Base-by-base conservation (phyloP, 1,284 basidiomycete genomes). In the Malassezia dermatis region DNA sequence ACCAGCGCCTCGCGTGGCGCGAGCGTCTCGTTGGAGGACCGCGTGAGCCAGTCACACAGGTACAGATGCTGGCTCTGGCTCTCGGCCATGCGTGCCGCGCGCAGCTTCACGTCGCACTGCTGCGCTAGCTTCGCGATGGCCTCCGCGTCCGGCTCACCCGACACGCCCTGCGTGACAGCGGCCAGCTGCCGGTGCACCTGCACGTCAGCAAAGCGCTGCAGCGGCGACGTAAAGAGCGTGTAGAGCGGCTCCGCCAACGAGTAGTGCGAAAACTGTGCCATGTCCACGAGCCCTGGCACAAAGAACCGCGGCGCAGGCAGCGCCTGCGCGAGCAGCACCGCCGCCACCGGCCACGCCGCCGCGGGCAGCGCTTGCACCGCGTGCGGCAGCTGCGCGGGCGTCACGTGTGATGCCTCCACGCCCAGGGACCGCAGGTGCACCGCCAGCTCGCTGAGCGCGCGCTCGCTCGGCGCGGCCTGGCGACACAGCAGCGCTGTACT, bases 251-350 rank as follows among this genome's bases (percentile, higher is more conserved):
- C 79, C 66, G 85, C 93, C 65, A 98, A 80, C 1, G 90, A 85
- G 75, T 88, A 96, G 77, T 99, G 94, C 31, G 82, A 78, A 75
- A 96, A 99, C 78, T 98, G 96, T 41, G 90, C 88, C 71, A 98
- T 98, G 77, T 99, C 94, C 65, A 98, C 81, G 89, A 96, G 94
- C 62, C 94, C 94, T 24, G 91, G 84, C 75, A 93, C 98, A 83
- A 95, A 98, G 78, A 98, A 96, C 75, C 91, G 91, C 61, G 94
- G 88, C 49, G 84, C 83, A 58, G 86, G 85, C 67, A 93, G 94
- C 17, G 89, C 84, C 76, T 94, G 95, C 73, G 83, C 85, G 28
- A 85, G 83, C 39, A 95, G 79, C 19, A 93, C 74, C 73, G 90
- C 83, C 19, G 95, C 78, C 58, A 85, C 85, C 53, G 81, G 81